Conservation (phyloP, 2,329 filamentous ascomycete genomes). For the Microdochium trichocladiopsis region DNA sequence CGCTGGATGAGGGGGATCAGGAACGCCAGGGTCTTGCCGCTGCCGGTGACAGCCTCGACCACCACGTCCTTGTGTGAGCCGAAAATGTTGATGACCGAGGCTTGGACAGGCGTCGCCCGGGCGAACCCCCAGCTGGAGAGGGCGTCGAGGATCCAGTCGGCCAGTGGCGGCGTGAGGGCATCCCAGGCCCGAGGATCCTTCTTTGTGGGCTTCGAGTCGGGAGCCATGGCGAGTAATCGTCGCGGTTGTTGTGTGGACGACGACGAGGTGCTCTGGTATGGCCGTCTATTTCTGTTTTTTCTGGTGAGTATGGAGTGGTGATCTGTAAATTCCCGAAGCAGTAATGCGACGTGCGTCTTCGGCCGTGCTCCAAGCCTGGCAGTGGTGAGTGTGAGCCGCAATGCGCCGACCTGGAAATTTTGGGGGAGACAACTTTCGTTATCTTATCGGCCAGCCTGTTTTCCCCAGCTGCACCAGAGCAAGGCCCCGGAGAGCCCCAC, state of each 20-base stretch:
- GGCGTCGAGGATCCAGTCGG: slow-evolving; percentile 81
- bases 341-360: no score
- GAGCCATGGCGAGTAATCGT: slow-evolving; percentile 17
- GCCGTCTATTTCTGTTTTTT: no score
- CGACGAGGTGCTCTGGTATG: no score
- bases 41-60: slow-evolving; percentile 87
- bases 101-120: slow-evolving; percentile 91
- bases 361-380: neutral
- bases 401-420: neutral
- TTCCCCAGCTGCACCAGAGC: neutral
- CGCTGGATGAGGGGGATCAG: slow-evolving; percentile 78
- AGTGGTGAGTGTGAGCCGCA: neutral
- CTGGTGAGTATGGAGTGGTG: no score
- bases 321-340: no score
- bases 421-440: neutral
- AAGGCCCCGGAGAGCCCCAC: neutral
- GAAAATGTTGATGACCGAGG: slow-evolving; percentile 82
- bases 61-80: slow-evolving; percentile 88
- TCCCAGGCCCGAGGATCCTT: slow-evolving; percentile 55
- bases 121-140: slow-evolving; percentile 78
- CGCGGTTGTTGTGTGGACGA: no score
- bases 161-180: slow-evolving; percentile 61
- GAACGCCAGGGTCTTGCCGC: slow-evolving; percentile 84
- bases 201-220: slow-evolving; percentile 26
- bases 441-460: neutral